Conservation (phyloP, 352 stramenopile species). For the Phytophthora brassicae region DNA sequence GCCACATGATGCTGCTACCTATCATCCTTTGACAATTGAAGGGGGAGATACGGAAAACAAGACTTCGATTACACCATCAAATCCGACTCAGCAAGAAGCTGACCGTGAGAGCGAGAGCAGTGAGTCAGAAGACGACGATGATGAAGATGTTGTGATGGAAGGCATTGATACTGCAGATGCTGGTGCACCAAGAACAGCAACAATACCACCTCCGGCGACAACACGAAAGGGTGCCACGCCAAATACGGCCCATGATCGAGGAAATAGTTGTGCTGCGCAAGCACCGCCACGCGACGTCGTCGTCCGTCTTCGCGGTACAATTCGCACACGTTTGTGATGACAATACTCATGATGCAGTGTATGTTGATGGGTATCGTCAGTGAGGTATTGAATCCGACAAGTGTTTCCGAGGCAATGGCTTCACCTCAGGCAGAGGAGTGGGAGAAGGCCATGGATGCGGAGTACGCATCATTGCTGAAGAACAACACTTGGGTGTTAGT, state of each 20-base stretch:
- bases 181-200: neutral
- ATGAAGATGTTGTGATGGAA: neutral
- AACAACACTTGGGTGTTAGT: neutral
- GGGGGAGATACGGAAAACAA: neutral
- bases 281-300: too few species aligned
- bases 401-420: neutral
- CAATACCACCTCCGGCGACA: too few species aligned
- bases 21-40: neutral
- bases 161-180: neutral
- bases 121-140: neutral
- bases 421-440: neutral
- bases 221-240: too few species aligned
- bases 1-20: neutral
- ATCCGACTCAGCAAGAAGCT: neutral
- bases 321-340: too few species aligned
- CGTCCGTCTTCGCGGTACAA: too few species aligned
- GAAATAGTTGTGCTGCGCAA: too few species aligned
- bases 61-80: neutral
- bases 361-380: neutral
- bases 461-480: neutral
- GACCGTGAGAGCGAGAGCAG: neutral
- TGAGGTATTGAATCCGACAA: neutral
- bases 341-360: neutral
- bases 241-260: too few species aligned
- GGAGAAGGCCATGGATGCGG: neutral